These are phyloP conservation scores for Lasiosphaeris hirsuta DNA, from an alignment of 495 filamentous ascomycete species.

Conservation along the genomic window DNA sequence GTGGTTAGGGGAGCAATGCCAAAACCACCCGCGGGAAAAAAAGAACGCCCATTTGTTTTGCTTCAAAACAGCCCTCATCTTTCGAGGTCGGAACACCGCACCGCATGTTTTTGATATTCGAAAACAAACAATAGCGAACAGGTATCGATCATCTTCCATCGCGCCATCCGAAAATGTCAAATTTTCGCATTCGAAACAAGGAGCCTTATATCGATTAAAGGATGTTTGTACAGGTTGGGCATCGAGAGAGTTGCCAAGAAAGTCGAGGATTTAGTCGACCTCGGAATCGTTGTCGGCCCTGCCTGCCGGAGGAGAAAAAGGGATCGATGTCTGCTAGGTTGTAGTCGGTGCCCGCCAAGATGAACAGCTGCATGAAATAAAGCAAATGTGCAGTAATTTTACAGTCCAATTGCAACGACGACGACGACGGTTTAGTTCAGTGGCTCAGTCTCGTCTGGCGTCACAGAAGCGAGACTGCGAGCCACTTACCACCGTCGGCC, in stretches of 20 bases:
- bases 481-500: conserved; percentile 49
- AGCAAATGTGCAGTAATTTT: conserved; percentile 26
- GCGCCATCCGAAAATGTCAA: conserved; percentile 36
- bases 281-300: conserved; percentile 22
- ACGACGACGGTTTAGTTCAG: conserved; percentile 28
- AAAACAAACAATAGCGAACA: conserved; percentile 25
- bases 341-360: conserved; percentile 39
- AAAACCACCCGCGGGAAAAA: conserved; percentile 28
- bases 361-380: conserved; percentile 27
- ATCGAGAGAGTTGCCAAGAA: conserved; percentile 21
- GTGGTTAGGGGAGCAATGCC: conserved; percentile 28
- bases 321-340: conserved; percentile 36
- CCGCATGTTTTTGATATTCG: conserved; percentile 23
- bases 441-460: conserved; percentile 23
- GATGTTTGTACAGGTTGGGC: conserved; percentile 35
- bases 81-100: conserved; percentile 32
- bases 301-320: conserved; percentile 30
- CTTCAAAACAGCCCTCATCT: conserved; percentile 29
- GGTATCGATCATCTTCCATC: conserved; percentile 38
- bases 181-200: conserved; percentile 29
- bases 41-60: conserved; percentile 28
- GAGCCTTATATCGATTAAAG: conserved; percentile 32
- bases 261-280: conserved; percentile 34
- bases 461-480: conserved; percentile 31
- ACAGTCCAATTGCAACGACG: conserved; percentile 30